These are phyloP conservation scores for Chaetomiaceae sp. DNA, from an alignment of 2,329 filamentous ascomycete genomes.

Conservation along the genomic window DNA sequence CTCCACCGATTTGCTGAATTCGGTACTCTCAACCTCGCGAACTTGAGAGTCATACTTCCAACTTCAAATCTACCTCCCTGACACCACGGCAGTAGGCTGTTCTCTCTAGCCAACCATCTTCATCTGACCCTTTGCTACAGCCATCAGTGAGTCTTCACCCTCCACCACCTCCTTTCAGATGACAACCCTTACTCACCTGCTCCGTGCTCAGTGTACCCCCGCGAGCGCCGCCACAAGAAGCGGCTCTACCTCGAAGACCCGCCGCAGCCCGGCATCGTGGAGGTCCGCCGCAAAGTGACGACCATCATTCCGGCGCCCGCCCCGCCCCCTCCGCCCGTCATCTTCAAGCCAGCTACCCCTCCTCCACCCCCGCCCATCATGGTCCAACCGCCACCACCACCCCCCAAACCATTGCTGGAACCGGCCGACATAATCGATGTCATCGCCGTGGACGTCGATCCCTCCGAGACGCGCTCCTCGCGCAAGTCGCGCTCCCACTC, in stretches of 20 bases:
- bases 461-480: slow-evolving; percentile 21
- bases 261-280: slow-evolving; percentile 31
- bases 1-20: no score
- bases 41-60: no score
- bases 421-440: slow-evolving; percentile 33
- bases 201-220: slow-evolving; percentile 8
- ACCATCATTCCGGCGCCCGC: slow-evolving; percentile 32
- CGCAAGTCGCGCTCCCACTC: neutral
- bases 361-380: slow-evolving; percentile 19
- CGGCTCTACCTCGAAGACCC: slow-evolving; percentile 36
- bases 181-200: neutral
- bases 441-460: slow-evolving; percentile 39
- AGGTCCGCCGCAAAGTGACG: slow-evolving; percentile 33
- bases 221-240: slow-evolving; percentile 30
- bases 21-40: no score
- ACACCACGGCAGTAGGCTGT: no score
- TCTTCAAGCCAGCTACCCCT: slow-evolving; percentile 19
- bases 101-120: no score
- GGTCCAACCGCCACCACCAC: slow-evolving; percentile 19
- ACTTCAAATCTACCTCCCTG: no score
- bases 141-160: neutral
- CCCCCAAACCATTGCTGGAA: slow-evolving; percentile 16
- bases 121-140: no score
- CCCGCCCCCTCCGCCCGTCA: slow-evolving; percentile 22
- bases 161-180: neutral